phyloP scores from a whole-genome alignment of 306 rosid species.

The Quercus berberidifolia region DNA sequence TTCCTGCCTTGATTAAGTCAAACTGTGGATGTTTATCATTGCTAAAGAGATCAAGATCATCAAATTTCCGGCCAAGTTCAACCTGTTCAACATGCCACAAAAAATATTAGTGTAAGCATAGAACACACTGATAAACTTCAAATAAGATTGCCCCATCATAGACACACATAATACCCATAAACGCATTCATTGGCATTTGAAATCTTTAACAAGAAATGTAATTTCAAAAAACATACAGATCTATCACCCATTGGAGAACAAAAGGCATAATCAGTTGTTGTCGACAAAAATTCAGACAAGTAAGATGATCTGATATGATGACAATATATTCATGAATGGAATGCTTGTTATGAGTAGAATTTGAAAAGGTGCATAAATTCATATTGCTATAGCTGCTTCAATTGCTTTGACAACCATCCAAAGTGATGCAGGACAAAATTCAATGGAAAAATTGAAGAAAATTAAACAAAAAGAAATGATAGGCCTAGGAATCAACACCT shows the following conservation, averaged over 20 bases:
- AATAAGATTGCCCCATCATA: background rate
- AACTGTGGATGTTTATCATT: conserved; percentile 73
- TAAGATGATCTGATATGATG: too few relatives aligned
- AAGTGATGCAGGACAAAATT: too few relatives aligned
- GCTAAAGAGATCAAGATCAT: conserved; percentile 62
- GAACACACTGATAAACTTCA: conserved; percentile 7
- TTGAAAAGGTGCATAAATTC: background rate
- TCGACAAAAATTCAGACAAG: background rate
- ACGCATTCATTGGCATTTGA: background rate
- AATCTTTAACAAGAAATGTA: background rate
- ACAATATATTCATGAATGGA: background rate
- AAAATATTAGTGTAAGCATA: conserved; percentile 19
- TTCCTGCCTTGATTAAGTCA: conserved; percentile 59
- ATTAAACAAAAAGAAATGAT: too few relatives aligned
- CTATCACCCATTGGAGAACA: background rate
- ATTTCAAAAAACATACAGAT: background rate
- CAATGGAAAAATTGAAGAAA: too few relatives aligned
- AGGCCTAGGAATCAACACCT: too few relatives aligned
- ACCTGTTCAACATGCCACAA: conserved; percentile 46
- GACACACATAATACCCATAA: background rate
- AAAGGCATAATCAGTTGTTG: background rate
- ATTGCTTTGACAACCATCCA: background rate
- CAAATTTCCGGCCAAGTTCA: conserved; percentile 74
- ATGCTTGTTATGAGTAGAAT: background rate
- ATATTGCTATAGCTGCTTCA: background rate